Base-by-base conservation (phyloP, 495 filamentous ascomycete genomes). In the Penicillium steckii region DNA sequence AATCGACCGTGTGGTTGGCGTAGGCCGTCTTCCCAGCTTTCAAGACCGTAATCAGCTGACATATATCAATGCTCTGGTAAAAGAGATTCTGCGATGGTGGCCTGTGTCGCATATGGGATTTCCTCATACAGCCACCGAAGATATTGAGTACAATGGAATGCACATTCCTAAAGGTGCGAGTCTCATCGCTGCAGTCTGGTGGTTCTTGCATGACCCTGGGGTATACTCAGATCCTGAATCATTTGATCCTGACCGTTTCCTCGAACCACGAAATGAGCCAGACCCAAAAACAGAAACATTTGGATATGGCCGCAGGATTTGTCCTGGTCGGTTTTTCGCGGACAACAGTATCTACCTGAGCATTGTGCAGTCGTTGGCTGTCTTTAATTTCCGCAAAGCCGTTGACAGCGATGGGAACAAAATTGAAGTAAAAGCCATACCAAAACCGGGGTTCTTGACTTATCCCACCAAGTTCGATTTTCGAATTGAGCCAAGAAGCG, bases 71-170 rank as follows among this genome's bases (percentile, higher is more conserved):
- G 71, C 69, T 15, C 49, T 74, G 12, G 60, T 77, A 8, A 71
- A 71, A 49, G 75, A 79, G 38, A 55, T 64, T 1, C 61, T 69
- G 15, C 69, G 75, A 22, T 79, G 75, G 75, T 68, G 69, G 15
- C 73, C 72, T 2, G 62, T 72, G 6, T 45, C 50, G 0, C 69
- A 78, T 0, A 67, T 69, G 48, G 64, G 57, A 8, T 64, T 87
- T 23, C 78, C 84, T 0, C 84, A 87, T 55, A 65, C 71, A 1
- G 71, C 75, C 3, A 67, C 70, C 3, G 58, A 76, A n/a, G 82
- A 84, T 48, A 80, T 85, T 50, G 73, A 73, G 5, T 81, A 77
- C 44, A 56, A 75, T 10, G 80, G 78, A 32, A 77, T 75, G 52
- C 64, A 67, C 8, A 81, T 83, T 38, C 79, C 80, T 19, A 77